Conservation (phyloP, 371 early-diverging fungal species). For the Mortierella sp. region DNA sequence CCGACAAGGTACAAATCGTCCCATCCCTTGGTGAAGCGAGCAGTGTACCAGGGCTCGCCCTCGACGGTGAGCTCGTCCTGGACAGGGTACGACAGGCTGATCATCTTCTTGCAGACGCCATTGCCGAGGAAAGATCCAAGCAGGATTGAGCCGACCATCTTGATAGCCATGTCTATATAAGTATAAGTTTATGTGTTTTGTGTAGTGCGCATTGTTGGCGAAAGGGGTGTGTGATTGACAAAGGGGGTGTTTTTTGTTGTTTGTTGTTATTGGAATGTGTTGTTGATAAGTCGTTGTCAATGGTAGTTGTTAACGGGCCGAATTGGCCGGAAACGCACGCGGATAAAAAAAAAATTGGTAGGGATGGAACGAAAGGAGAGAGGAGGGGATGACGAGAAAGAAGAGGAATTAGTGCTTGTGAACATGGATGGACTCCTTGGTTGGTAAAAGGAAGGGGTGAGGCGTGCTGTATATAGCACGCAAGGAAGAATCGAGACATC, state of each 20-base stretch:
- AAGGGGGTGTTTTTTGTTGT: background rate
- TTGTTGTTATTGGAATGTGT: background rate
- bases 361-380: constrained; percentile 2
- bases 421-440: background rate
- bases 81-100: constrained; percentile 33
- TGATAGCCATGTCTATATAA: constrained; percentile 40
- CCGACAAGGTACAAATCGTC: constrained; percentile 72
- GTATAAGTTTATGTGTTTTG: background rate
- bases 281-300: background rate
- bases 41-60: constrained; percentile 39
- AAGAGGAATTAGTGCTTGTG: background rate
- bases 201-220: background rate
- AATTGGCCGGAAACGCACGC: background rate
- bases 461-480: background rate
- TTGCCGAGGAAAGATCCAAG: constrained; percentile 34
- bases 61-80: constrained; percentile 32
- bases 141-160: constrained; percentile 32
- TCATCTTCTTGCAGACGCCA: constrained; percentile 36
- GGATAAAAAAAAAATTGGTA: background rate
- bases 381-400: background rate
- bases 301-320: background rate
- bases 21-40: constrained; percentile 55
- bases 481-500: background rate
- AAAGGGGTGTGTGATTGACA: background rate
- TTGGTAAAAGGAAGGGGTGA: background rate